Base-by-base conservation (phyloP, 108 stramenopile genomes). In the Pseudonitzschia pungens region DNA sequence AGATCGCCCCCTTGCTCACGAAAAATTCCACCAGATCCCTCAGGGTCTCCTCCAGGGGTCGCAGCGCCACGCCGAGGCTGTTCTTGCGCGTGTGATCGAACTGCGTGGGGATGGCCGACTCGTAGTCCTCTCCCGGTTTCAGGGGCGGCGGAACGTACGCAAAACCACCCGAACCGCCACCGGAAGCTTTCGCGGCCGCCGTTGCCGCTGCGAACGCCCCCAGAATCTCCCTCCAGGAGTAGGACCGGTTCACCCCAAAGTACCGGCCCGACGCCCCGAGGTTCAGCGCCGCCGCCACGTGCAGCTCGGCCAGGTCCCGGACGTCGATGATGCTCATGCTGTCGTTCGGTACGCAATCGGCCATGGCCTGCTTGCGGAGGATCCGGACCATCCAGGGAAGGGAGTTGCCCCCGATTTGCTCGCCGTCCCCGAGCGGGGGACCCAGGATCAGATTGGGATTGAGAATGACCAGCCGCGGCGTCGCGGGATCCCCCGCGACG, bases 251-350 rank as follows among this genome's bases (percentile, higher is more conserved):
- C 29, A 58, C 57, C 0, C 57, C 57, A 27, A 58, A 58, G 29
- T 58, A 58, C 29, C 57, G 57, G 27, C 57, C 57, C 57, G 57
- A 58, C 16, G 57, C 57, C 22, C 5, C 15, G 0, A 5, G 20
- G 14, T 58, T 27, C 0, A 58, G 29, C 20, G 57, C 57, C 3
- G 57, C 57, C 27, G 57, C 57, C 15, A 58, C 29, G 29, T 58
- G 57, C n/a, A 58, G 29, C 29, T 58, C 29, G n/a, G 57, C 57
- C 29, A 58, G 29, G n/a, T 58, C 57, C 27, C 57, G 57, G n/a
- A 58, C 29, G 29, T 58, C 57, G 29, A 58, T 58, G 16, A 58
- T 58, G 29, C 57, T 58, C 57, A 58, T 58, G 29, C 57, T 57
- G 29, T 58, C 57, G 29, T 58, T 58, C 0, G 57, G 57, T 6